A percentile compares a stretch with the other conserved stretches of the same genome.
Conservation (phyloP, 495 filamentous ascomycete genomes). For the Umbilicaria muhlenbergii region DNA sequence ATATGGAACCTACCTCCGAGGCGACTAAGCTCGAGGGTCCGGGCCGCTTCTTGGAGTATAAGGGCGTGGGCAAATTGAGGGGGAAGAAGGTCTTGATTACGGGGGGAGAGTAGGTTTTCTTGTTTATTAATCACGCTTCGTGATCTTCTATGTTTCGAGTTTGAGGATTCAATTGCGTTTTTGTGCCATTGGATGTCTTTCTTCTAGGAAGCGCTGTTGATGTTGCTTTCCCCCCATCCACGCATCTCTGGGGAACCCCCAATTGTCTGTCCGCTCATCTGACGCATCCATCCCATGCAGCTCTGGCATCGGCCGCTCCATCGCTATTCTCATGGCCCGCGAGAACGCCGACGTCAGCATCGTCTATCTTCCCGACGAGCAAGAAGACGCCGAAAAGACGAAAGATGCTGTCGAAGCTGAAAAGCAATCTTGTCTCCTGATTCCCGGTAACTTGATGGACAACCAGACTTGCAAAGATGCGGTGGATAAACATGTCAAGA, state of each 20-base stretch:
- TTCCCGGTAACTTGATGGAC: constrained; percentile 33
- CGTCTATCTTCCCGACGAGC: constrained; percentile 36
- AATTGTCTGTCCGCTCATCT: not conserved
- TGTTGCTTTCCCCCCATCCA: too few species aligned
- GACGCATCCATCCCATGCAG: constrained; percentile 9
- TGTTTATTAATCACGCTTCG: not conserved
- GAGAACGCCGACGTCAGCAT: constrained; percentile 42
- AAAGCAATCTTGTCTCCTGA: constrained; percentile 26
- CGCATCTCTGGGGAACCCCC: not conserved
- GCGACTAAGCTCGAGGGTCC: constrained; percentile 19
- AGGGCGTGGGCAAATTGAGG: constrained; percentile 30
- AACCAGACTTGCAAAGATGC: constrained; percentile 27
- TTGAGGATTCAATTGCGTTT: not conserved
- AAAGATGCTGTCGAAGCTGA: constrained; percentile 33
- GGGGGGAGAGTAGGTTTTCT: constrained; percentile 35
- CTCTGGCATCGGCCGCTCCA: constrained; percentile 36
- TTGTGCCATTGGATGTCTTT: too few species aligned
- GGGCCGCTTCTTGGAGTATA: constrained; percentile 26
- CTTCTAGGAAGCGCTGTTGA: too few species aligned
- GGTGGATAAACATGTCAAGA: constrained; percentile 35
- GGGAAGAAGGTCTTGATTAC: constrained; percentile 38
- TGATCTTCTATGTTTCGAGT: not conserved
- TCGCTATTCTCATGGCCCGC: constrained; percentile 38
- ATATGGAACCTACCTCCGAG: constrained; percentile 13
- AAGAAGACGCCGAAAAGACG: constrained; percentile 37